Evolutionary conservation across 768 basidiomycete species (phyloP).

Genomic region (Boletus edulis): DNA sequence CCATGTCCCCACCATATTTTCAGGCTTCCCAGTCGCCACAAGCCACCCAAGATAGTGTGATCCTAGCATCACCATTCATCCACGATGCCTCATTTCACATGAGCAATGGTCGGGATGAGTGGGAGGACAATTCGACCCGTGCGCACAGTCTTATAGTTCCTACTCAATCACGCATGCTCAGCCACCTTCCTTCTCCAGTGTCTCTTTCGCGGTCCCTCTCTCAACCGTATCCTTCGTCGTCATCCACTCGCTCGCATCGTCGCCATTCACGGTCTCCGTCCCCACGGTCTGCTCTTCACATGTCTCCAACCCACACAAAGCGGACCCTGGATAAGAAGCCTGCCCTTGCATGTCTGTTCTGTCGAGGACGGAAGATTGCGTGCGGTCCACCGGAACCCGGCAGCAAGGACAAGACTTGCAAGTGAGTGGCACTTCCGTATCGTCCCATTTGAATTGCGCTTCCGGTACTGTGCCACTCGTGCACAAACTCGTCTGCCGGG

Average conservation of each 20-base stretch:
- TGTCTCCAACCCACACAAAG: conserved; percentile 25
- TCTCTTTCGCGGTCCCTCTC: conserved; percentile 11
- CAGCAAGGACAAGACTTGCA: conserved; percentile 59
- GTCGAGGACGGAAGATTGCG: conserved; percentile 66
- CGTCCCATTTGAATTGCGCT: background rate
- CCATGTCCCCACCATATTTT: conserved; percentile 23
- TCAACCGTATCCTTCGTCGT: conserved; percentile 10
- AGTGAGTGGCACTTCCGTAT: conserved; percentile 42
- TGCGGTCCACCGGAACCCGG: conserved; percentile 58
- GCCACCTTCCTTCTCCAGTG: conserved; percentile 10
- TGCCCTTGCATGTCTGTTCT: conserved; percentile 62
- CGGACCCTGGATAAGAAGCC: conserved; percentile 49
- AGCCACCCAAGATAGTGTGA: conserved; percentile 11
- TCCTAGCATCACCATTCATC: conserved; percentile 13
- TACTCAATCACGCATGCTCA: conserved; percentile 20
- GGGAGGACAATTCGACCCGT: conserved; percentile 17
- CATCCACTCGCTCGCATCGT: conserved; percentile 20
- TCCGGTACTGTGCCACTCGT: conserved; percentile 4
- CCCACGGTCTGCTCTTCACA: conserved; percentile 13
- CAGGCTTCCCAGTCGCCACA: conserved; percentile 7
- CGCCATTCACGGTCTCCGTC: conserved; percentile 28
- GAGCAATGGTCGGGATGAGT: conserved; percentile 15
- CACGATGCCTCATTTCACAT: conserved; percentile 9
- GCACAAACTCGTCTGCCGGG: conserved; percentile 9
- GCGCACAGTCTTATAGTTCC: conserved; percentile 3